Evolutionary conservation across 257 asterid species (phyloP), one percentile per base, ranked within the genome.

Genomic region (Fraxinus anomala): DNA sequence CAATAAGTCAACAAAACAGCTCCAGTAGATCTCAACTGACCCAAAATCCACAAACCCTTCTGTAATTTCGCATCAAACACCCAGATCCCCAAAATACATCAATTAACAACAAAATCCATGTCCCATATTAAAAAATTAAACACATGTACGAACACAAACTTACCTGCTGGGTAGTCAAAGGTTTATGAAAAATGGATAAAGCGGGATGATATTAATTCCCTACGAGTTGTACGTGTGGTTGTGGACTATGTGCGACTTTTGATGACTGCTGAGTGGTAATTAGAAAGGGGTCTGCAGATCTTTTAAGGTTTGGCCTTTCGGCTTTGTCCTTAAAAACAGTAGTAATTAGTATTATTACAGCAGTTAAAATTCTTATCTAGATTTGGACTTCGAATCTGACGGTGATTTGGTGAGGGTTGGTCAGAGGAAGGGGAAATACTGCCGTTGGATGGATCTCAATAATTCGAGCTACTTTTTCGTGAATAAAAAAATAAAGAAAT

Each of bases 31-130:
- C 73, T 79, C 75, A 84, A 31, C n/a, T 75, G 11, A 8, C 80
- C 79, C 79, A 80, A 80, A 61, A 44, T 59, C 56, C 30, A 42
- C 72, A 80, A 73, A 77, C 70, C 77, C 79, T 56, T 34, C 81
- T 16, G 66, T 19, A 56, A 17, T 81, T 47, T 37, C 69, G 21
- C 8, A 61, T 72, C 79, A 72, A 75, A 65, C 74, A 72, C 63
- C 76, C 80, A 83, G 84, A 87, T 87, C 88, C 87, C 77, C 24
- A 24, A 76, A 63, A 24, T 16, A 72, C 26, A 17, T 47, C 14
- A 72, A n/a, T 11, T 40, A 21, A 72, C 56, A 23, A 11, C 40
- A 72, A 72, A 61, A 78, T 12, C 74, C 51, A 8, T 30, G 26
- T 2, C 51, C 77, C 36, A 17, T 4, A 73, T 36, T 31, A 42